Base-by-base conservation (phyloP, 78 protist genomes). In the Dictyostelium brefeldianum region DNA sequence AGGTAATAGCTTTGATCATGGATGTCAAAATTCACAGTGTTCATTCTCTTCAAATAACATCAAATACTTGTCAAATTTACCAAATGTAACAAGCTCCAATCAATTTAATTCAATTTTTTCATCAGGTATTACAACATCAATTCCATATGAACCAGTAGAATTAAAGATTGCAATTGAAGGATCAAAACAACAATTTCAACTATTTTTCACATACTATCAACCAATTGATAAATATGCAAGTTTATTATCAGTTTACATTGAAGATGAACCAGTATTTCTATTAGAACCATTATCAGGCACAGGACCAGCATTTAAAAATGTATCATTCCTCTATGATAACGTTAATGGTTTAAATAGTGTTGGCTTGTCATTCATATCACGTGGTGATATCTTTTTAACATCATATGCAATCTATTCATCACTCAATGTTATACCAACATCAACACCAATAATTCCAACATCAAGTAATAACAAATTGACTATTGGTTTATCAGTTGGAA, bases 331-430 rank as follows among this genome's bases (percentile, higher is more conserved):
- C 20, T 67, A 67, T 31, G 22, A 67, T 5, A 67, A 31, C 31
- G 2, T 17, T 17, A 4, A 67, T 14, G 4, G 4, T 14, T 36
- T 15, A 67, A 14, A 12, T 5, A 27, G 22, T 27, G 5, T 31
- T 31, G 11, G 29, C 15, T 27, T 67, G 15, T 31, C 48, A 25
- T 31, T 67, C 25, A 31, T 6, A 15, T 31, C 41, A 1, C 27
- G 75, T 29, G 75, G 75, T 31, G 75, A 67, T 31, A 67, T 67
- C 31, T 67, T 29, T 67, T 31, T 67, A 67, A 67, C 75, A 15
- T 29, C 75, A 67, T 29, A 29, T 15, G 75, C 48, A 4, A 67
- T 17, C 6, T 67, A 67, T 67, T 14, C 75, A 7, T 62, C 27
- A 62, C 10, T n/a, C n/a, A n/a, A n/a, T n/a, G n/a, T n/a, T n/a